Conservation (phyloP, 495 filamentous ascomycete species). For the Neurospora sp. region DNA sequence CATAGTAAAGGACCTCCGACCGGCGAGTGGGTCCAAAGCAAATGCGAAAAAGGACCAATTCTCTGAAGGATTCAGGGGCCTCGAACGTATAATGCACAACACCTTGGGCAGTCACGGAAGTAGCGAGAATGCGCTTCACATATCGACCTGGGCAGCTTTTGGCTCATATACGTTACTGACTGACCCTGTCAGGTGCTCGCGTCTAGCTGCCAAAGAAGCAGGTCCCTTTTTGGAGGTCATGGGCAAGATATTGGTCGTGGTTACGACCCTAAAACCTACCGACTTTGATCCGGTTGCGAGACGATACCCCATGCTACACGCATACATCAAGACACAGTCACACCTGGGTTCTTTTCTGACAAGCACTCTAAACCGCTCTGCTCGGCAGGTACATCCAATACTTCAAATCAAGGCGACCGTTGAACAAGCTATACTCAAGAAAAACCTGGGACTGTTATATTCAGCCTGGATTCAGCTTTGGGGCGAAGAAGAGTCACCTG, state of each 20-base stretch:
- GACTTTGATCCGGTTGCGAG: conserved; percentile 2
- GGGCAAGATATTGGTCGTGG: not conserved
- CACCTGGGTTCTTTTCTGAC: conserved; percentile 3
- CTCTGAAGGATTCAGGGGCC: not conserved
- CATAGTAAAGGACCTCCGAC: conserved; percentile 4
- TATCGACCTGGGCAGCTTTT: conserved; percentile 24
- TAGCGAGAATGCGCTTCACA: conserved; percentile 9
- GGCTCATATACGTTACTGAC: conserved; percentile 33
- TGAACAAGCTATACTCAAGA: conserved; percentile 8
- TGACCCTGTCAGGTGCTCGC: conserved; percentile 17
- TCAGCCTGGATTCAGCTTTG: conserved; percentile 23
- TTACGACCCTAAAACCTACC: not conserved
- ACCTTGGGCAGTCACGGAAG: not conserved
- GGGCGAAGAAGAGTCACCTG: conserved; percentile 8
- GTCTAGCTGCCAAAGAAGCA: conserved; percentile 8
- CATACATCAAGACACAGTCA: not conserved
- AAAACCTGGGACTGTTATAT: conserved; percentile 11
- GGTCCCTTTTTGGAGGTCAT: conserved; percentile 16
- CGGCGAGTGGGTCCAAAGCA: conserved; percentile 1
- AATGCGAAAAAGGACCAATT: not conserved
- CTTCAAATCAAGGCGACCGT: not conserved
- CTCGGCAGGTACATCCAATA: not conserved
- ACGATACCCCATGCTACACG: not conserved
- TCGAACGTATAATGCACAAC: not conserved
- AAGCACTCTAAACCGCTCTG: not conserved